Base-by-base conservation (phyloP, 2,329 filamentous ascomycete genomes). In the Coleophoma eucalyptorum region DNA sequence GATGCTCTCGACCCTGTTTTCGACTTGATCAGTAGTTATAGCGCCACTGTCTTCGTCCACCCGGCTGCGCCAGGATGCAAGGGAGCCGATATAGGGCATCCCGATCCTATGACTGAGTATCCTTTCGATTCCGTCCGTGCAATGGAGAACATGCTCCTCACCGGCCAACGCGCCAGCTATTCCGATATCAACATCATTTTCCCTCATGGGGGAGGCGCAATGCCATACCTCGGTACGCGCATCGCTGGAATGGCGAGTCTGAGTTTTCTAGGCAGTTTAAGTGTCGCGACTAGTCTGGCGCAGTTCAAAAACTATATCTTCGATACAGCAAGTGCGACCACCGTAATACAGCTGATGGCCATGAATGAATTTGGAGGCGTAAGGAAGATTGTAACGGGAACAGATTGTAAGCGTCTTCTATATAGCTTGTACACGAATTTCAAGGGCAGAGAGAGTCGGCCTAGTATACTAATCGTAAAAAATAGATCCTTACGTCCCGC, bases 121-220 rank as follows among this genome's bases (percentile, higher is more conserved):
- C 67, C 79, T 54, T 79, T 79, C 59, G 77, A 79, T 48, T 77
- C 75, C 0, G 72, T 74, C 2, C 63, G 77, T 0, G 50, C 50
- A 3, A 48, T 51, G 45, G 51, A 45, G 26, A 50, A 53, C 43
- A 21, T 52, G 13, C 42, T 52, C 13, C n/a, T 52, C 12, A 34
- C 50, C 5, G 50, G 50, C 35, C 43, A 46, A n/a, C 42, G 37
- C 15, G 33, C 46, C 1, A n/a, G 35, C 12, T 49, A 46, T 18
- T 43, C 50, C 13, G 7, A 37, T 11, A 46, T 52, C 26, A 52
- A 33, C 20, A 47, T 52, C 19, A 49, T 52, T 19, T 47, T 52
- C 42, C 46, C 50, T 2, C 46, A 52, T 31, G 42, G 41, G 16
- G 50, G 50, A 11, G 50, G 50, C 5, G 50, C 43, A 31, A 33